These are phyloP conservation scores for Amaranthus tricolor DNA, from an alignment of 179 eudicot genomes.

Conservation along the genomic window DNA sequence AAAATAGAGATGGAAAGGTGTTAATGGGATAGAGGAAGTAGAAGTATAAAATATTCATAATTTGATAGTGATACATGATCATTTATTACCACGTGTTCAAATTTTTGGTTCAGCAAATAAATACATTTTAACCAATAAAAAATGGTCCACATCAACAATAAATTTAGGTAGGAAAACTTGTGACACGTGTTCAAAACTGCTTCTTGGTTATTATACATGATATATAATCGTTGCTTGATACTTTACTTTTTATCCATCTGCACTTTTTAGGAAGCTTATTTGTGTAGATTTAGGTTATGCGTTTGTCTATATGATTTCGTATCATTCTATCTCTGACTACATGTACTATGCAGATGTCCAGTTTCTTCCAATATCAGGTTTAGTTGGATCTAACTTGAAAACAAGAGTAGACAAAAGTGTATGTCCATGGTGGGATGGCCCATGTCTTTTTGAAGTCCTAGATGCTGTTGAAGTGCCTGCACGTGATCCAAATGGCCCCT, in stretches of 20 bases:
- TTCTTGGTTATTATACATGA: no score
- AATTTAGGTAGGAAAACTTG: no score
- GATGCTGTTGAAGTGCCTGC: constrained; percentile 72
- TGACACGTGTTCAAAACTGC: no score
- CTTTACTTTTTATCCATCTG: background rate
- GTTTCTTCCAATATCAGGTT: constrained; percentile 95
- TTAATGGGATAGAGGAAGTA: no score
- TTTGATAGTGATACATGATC: no score
- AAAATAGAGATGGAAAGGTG: no score
- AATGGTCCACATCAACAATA: no score
- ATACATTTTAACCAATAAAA: no score
- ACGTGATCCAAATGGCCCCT: constrained; percentile 83
- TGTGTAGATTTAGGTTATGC: background rate
- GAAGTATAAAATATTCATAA: no score
- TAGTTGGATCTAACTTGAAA: constrained; percentile 69
- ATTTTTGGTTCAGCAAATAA: no score
- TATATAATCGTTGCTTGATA: background rate
- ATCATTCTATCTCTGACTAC: background rate
- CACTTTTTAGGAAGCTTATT: background rate
- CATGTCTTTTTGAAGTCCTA: constrained; percentile 87
- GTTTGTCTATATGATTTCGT: background rate
- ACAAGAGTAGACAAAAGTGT: constrained; percentile 55
- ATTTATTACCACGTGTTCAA: no score
- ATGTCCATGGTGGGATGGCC: constrained; percentile 92
- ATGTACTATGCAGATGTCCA: constrained; percentile 80